A percentile compares a stretch with the other conserved stretches of the same genome.
phyloP scores from a whole-genome alignment of 1,139 yeast genomes.

The Kurtzmaniella natalensis region DNA sequence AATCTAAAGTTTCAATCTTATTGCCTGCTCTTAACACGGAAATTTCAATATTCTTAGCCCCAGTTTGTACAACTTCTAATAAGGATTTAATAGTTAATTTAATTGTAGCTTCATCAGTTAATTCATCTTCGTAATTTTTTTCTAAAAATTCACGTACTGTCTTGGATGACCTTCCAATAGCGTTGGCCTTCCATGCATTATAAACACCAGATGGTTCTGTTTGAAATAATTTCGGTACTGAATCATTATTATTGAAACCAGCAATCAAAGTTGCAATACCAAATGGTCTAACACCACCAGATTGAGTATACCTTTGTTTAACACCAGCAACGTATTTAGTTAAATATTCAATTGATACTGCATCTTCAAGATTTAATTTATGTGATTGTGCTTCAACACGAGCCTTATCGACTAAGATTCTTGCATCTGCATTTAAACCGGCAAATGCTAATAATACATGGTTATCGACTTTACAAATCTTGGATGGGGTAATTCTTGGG shows the following conservation, averaged over 20 bases:
- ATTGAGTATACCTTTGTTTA: constrained; percentile 95
- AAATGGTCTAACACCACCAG: constrained; percentile 95
- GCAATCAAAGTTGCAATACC: constrained; percentile 94
- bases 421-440: constrained; percentile 96
- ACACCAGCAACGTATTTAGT: constrained; percentile 95
- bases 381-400: constrained; percentile 98
- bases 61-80: constrained; percentile 96
- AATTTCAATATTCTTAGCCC: constrained; percentile 92
- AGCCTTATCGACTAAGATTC: constrained; percentile 91
- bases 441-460: constrained; percentile 94
- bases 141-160: constrained; percentile 95
- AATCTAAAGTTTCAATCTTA: constrained; percentile 48
- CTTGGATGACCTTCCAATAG: constrained; percentile 93
- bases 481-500: constrained; percentile 92
- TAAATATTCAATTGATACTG: constrained; percentile 87
- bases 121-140: constrained; percentile 74
- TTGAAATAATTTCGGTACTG: constrained; percentile 77
- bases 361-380: constrained; percentile 86
- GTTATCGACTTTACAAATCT: constrained; percentile 85
- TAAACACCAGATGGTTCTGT: constrained; percentile 98
- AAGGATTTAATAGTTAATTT: constrained; percentile 81
- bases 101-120: constrained; percentile 67
- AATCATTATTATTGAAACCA: constrained; percentile 88
- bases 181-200: constrained; percentile 99
- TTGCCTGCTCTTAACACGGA: constrained; percentile 76